Evolutionary conservation across 2,329 filamentous ascomycete species (phyloP).

Genomic region (Neonectria punicea): DNA sequence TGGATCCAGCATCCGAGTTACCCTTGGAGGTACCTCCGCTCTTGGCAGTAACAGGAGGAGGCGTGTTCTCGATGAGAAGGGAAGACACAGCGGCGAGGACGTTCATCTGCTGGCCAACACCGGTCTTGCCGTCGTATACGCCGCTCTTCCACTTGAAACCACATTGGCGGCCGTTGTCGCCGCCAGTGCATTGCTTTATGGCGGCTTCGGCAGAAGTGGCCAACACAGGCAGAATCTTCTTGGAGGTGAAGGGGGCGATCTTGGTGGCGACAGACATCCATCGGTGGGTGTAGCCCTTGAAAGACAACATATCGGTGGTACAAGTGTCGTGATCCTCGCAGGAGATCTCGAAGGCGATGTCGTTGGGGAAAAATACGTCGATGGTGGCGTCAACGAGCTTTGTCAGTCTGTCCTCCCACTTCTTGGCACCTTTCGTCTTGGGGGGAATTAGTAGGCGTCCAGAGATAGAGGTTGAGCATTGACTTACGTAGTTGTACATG

Average conservation of each 20-base stretch:
- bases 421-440: slow-evolving; percentile 58
- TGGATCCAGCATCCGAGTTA: slow-evolving; percentile 55
- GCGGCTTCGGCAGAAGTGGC: slow-evolving; percentile 64
- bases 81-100: slow-evolving; percentile 66
- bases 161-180: slow-evolving; percentile 59
- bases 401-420: slow-evolving; percentile 63
- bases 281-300: slow-evolving; percentile 69
- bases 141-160: slow-evolving; percentile 65
- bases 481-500: slow-evolving; percentile 69
- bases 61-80: slow-evolving; percentile 56
- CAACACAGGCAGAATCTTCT: slow-evolving; percentile 62
- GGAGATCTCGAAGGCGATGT: slow-evolving; percentile 68
- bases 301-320: slow-evolving; percentile 71
- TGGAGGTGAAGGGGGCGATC: slow-evolving; percentile 63
- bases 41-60: slow-evolving; percentile 55
- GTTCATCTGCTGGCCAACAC: slow-evolving; percentile 70
- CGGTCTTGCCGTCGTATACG: slow-evolving; percentile 63
- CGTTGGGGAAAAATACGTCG: slow-evolving; percentile 63
- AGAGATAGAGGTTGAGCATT: no score
- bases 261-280: slow-evolving; percentile 66
- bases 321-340: slow-evolving; percentile 68
- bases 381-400: slow-evolving; percentile 51
- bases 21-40: slow-evolving; percentile 64
- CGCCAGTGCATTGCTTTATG: slow-evolving; percentile 65
- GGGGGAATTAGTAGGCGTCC: slow-evolving; percentile 16